Base-by-base conservation (phyloP, 352 stramenopile genomes). In the Phytophthora macrochlamydospora region DNA sequence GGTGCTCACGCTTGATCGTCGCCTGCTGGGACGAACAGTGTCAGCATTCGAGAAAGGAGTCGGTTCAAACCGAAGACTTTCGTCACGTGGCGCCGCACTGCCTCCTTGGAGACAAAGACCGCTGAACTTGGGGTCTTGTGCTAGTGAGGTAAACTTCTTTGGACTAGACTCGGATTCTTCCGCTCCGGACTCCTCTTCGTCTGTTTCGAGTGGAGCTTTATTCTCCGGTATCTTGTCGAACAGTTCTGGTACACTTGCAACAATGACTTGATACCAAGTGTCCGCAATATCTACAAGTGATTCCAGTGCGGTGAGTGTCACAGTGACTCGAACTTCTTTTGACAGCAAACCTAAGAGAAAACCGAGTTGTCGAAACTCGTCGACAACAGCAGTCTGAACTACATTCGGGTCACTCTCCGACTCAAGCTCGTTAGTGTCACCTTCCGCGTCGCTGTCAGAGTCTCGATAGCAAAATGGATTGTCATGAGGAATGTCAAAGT, bases 391-490 rank as follows among this genome's bases (percentile, higher is more conserved):
- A n/a, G 35, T 66, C 46, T 69, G 45, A 35, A n/a, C 43, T 33
- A 53, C 46, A 35, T 62, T 49, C 13, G 28, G 48, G 9, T 60
- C 44, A 8, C 48, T 57, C 11, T 60, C 50, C 29, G 30, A 29
- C 12, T 66, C 58, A 32, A 38, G 43, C 6, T 55, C 54, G 31
- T 51, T 45, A 59, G 54, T 35, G 65, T 60, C 61, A 32, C 24
- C 70, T 12, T 82, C 59, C 7, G 51, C 50, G 7, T 77, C 70
- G 6, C 68, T 60, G 7, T 89, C 79, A 0, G 78, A 79, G 50
- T 93, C 83, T 6, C 83, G 73, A 56, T 77, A 93, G 37, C 67
- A 79, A 55, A 86, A 93, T n/a, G 85, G 85, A 65, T 93, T 92
- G 51, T 90, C 71, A 35, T 92, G 75, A 28, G 67, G 60, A 62